Conservation (phyloP, 371 early-diverging fungal species). For the Haplosporangium sp. region DNA sequence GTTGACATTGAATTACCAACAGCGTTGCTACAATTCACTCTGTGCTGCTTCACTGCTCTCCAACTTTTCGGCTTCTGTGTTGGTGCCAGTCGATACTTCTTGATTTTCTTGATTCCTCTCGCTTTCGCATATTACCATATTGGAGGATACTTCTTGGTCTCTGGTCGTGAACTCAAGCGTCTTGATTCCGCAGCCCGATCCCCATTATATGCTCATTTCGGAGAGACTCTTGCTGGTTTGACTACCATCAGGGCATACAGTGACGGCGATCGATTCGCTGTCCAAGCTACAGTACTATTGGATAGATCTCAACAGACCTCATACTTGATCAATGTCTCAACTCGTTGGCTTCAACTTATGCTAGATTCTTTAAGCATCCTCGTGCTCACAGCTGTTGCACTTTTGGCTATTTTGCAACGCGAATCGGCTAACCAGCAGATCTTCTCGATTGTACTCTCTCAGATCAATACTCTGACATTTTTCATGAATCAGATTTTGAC, state of each 20-base stretch:
- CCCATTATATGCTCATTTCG: constrained; percentile 62
- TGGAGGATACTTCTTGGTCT: constrained; percentile 66
- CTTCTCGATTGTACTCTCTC: constrained; percentile 34
- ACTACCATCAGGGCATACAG: constrained; percentile 64
- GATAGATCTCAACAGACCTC: constrained; percentile 46
- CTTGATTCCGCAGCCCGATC: constrained; percentile 62
- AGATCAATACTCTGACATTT: constrained; percentile 19
- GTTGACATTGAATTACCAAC: constrained; percentile 66
- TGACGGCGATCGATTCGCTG: constrained; percentile 36
- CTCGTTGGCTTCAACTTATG: constrained; percentile 50
- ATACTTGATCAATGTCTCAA: constrained; percentile 31
- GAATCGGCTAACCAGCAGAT: constrained; percentile 3
- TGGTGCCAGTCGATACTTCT: constrained; percentile 25
- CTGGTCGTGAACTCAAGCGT: constrained; percentile 66
- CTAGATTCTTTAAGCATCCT: constrained; percentile 57
- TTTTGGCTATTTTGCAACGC: constrained; percentile 40
- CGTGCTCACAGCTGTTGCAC: constrained; percentile 7
- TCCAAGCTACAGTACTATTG: constrained; percentile 53
- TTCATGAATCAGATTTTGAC: constrained; percentile 21
- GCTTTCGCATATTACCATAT: constrained; percentile 43
- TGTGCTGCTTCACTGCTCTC: constrained; percentile 16
- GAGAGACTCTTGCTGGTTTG: constrained; percentile 65
- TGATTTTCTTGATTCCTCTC: constrained; percentile 34
- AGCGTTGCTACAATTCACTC: constrained; percentile 24
- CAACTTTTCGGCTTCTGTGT: constrained; percentile 29